phyloP scores from a whole-genome alignment of 139 green algal species.

The Microglena sp. region DNA sequence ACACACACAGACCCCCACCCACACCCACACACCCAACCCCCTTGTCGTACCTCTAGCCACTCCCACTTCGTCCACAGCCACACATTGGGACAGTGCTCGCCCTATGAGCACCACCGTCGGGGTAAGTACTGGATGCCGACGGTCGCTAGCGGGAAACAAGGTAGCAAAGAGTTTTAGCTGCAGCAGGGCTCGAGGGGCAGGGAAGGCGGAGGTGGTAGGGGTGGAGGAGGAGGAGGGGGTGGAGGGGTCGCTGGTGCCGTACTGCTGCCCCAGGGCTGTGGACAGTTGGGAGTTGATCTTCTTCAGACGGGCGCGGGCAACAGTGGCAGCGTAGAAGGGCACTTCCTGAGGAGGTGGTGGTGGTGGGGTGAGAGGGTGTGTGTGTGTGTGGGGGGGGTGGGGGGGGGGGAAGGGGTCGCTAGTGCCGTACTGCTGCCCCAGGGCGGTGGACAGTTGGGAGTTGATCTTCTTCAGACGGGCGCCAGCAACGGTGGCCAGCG shows the following conservation, averaged over 20 bases:
- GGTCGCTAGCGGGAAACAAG: slow-evolving; percentile 78
- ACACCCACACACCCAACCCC: too few relatives aligned
- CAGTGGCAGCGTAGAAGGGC: slow-evolving; percentile 81
- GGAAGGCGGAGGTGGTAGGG: slow-evolving; percentile 17
- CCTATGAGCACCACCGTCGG: slow-evolving; percentile 3
- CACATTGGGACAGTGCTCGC: slow-evolving; percentile 19
- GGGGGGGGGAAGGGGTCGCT: too few relatives aligned
- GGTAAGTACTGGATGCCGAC: slow-evolving; percentile 53
- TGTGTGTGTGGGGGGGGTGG: too few relatives aligned
- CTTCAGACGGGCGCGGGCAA: slow-evolving; percentile 65
- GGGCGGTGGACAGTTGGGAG: too few relatives aligned
- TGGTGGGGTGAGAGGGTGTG: too few relatives aligned
- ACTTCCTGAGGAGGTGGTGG: too few relatives aligned
- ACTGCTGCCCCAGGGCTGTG: slow-evolving; percentile 17
- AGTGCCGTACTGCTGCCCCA: too few relatives aligned
- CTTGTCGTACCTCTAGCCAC: too few relatives aligned
- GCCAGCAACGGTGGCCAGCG: slow-evolving; percentile 74
- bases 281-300: slow-evolving; percentile 47
- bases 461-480: too few relatives aligned
- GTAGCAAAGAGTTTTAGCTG: slow-evolving; percentile 72
- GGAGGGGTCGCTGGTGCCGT: background rate
- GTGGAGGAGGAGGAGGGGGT: background rate
- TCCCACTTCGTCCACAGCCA: too few relatives aligned
- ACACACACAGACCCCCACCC: too few relatives aligned
- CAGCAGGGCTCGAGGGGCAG: slow-evolving; percentile 50